Evolutionary conservation across 371 early-diverging fungal species (phyloP), one percentile per base, ranked within the genome.

Genomic region (Nematocida displodere): DNA sequence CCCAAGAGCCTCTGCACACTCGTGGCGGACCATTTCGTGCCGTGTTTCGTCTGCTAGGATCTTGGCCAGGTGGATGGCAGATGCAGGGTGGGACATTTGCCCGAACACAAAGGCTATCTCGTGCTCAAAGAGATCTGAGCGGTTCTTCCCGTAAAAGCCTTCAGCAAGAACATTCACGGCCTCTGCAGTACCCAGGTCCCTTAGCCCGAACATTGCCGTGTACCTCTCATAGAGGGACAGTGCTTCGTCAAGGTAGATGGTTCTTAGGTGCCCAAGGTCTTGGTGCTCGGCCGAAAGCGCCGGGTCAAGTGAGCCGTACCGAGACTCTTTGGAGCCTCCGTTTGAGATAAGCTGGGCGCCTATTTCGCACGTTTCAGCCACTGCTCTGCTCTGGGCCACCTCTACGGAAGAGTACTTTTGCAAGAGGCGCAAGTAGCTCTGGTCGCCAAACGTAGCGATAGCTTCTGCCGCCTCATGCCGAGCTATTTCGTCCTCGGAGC

Each of bases 1-100:
- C n/a, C 99, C 99, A 56, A 98, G 85, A 4, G 99, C 99, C 85
- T 98, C 99, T 28, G 99, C 99, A 65, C 91, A 90, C 85, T 98
- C 99, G 80, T 98, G 99, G 36, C 99, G 89, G 5, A 98, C 97
- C 94, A 98, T 97, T 65, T 89, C 86, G 24, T 86, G 88, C 82
- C 96, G 95, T 15, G 83, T 78, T 22, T 84, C 67, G 79, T 92
- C 89, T 42, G 84, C 83, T 29, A 87, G 81, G 0, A 88, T 87
- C 75, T 88, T 85, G 22, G 89, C 86, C 61, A 98, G 85, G 29
- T 91, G 87, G 34, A 91, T 91, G 0, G 93, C 91, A 33, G 89
- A 87, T 1, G 89, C 91, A 48, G 88, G 88, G 78, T 92, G 90
- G 83, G 92, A 92, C 87, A 97, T 87, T 82, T 98, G 96, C 48